Percentiles rank a stretch among this genome's conserved stretches.
phyloP scores from a whole-genome alignment of 768 basidiomycete species.

The Tylopilus subfusipes region DNA sequence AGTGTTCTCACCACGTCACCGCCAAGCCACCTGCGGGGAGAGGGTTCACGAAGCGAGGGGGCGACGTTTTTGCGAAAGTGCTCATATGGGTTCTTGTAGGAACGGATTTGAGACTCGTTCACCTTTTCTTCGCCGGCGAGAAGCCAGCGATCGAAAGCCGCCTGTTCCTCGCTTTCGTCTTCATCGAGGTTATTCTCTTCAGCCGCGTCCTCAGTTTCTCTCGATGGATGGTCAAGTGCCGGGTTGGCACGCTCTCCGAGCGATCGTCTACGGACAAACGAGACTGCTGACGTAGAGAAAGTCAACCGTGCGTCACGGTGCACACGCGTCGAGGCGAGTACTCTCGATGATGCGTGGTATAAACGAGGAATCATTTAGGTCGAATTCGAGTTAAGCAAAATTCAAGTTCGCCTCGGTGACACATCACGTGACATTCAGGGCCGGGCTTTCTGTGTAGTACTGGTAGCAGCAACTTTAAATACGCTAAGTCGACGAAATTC shows the following conservation, averaged over 20 bases:
- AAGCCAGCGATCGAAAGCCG: conserved; percentile 15
- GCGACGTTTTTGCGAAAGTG: conserved; percentile 23
- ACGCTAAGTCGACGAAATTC: neutral
- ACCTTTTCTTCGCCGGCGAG: conserved; percentile 10
- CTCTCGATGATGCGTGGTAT: conserved; percentile 10
- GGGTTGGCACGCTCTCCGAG: conserved; percentile 1
- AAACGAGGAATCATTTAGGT: conserved; percentile 24
- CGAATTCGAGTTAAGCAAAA: conserved; percentile 11
- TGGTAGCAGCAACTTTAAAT: neutral
- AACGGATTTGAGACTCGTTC: conserved; percentile 18
- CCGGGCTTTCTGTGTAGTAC: neutral
- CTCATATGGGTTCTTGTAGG: conserved; percentile 14
- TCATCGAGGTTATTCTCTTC: conserved; percentile 2
- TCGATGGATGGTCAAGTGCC: neutral
- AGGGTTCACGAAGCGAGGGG: conserved; percentile 24
- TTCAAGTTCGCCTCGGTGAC: conserved; percentile 2
- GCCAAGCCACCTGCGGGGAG: conserved; percentile 62
- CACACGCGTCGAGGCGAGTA: conserved; percentile 8
- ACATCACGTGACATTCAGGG: conserved; percentile 29
- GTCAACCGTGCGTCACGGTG: conserved; percentile 10
- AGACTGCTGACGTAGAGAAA: conserved; percentile 22
- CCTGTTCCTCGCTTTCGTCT: conserved; percentile 11
- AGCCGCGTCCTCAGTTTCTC: conserved; percentile 2
- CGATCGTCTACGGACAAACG: conserved; percentile 8
- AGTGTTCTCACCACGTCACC: conserved; percentile 47